Percentiles rank a stretch among this genome's conserved stretches.
These are phyloP conservation scores for Candida broadrunensis DNA, from an alignment of 805 yeast genomes.

Conservation along the genomic window DNA sequence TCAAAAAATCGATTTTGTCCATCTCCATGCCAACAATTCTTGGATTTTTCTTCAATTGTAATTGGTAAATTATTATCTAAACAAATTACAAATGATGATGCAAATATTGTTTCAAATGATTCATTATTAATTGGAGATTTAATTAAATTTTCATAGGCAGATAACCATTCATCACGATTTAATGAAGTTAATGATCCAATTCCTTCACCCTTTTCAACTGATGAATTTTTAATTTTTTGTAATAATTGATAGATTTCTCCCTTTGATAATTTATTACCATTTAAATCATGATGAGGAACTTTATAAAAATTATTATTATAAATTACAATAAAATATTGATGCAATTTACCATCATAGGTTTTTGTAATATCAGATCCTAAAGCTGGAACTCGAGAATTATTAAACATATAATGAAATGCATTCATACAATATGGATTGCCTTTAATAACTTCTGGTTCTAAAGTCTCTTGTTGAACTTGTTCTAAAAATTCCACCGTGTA, in stretches of 20 bases:
- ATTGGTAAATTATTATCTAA: constrained; percentile 72
- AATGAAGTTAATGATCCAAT: constrained; percentile 79
- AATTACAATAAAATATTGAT: constrained; percentile 70
- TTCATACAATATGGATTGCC: constrained; percentile 92
- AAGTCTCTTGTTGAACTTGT: constrained; percentile 62
- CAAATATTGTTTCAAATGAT: constrained; percentile 65
- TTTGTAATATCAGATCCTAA: constrained; percentile 61
- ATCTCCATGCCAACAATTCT: constrained; percentile 92
- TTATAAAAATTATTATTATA: constrained; percentile 80
- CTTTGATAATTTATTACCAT: constrained; percentile 44
- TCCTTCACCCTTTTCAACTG: constrained; percentile 45
- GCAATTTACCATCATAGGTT: constrained; percentile 44
- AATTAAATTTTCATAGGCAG: constrained; percentile 54
- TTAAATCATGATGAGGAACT: constrained; percentile 51
- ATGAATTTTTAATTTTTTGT: constrained; percentile 42
- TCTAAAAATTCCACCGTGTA: constrained; percentile 68
- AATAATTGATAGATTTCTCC: constrained; percentile 58
- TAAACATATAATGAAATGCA: constrained; percentile 86
- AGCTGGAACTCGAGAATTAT: constrained; percentile 80
- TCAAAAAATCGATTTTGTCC: constrained; percentile 89
- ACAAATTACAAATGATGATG: constrained; percentile 76
- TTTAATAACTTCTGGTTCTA: constrained; percentile 78
- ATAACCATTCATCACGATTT: constrained; percentile 80
- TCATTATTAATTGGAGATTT: constrained; percentile 59
- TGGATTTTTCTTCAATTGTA: constrained; percentile 79